A percentile compares a stretch with the other conserved stretches of the same genome.
Conservation (phyloP, 2,329 filamentous ascomycete species). For the Exophiala sp. region DNA sequence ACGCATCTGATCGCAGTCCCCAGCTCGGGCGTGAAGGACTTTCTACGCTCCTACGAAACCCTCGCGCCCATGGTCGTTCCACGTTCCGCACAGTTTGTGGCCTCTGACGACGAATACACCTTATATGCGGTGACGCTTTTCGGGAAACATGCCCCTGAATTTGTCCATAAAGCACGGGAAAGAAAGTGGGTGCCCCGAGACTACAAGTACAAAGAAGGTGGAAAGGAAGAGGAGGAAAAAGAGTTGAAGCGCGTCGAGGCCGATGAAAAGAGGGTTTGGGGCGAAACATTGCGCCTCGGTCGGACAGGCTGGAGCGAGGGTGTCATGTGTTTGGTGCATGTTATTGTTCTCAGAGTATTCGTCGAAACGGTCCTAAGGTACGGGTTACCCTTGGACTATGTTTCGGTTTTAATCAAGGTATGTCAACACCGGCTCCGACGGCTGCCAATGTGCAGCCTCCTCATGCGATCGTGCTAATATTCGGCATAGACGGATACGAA, state of each 20-base stretch:
- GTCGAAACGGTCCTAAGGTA: slow-evolving; percentile 98
- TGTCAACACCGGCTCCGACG: slow-evolving; percentile 29
- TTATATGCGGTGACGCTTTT: slow-evolving; percentile 87
- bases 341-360: slow-evolving; percentile 84
- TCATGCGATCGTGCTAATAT: neutral
- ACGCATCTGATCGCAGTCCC: slow-evolving; percentile 91
- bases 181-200: slow-evolving; percentile 92
- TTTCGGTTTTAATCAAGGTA: slow-evolving; percentile 79
- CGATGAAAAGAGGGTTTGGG: slow-evolving; percentile 88
- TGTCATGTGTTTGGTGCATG: slow-evolving; percentile 93
- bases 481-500: slow-evolving; percentile 69
- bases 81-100: slow-evolving; percentile 71
- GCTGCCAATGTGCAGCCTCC: neutral
- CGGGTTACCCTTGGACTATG: slow-evolving; percentile 82
- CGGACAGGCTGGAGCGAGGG: slow-evolving; percentile 93
- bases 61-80: slow-evolving; percentile 88
- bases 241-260: slow-evolving; percentile 75
- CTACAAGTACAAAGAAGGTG: slow-evolving; percentile 87
- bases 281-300: slow-evolving; percentile 78
- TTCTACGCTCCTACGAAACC: slow-evolving; percentile 82
- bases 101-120: slow-evolving; percentile 81
- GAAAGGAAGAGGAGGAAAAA: slow-evolving; percentile 78
- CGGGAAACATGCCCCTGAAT: slow-evolving; percentile 83
- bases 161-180: slow-evolving; percentile 85
- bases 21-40: slow-evolving; percentile 73